These are phyloP conservation scores for Iris macrosiphon DNA, from an alignment of 106 monocot genomes.

Conservation along the genomic window DNA sequence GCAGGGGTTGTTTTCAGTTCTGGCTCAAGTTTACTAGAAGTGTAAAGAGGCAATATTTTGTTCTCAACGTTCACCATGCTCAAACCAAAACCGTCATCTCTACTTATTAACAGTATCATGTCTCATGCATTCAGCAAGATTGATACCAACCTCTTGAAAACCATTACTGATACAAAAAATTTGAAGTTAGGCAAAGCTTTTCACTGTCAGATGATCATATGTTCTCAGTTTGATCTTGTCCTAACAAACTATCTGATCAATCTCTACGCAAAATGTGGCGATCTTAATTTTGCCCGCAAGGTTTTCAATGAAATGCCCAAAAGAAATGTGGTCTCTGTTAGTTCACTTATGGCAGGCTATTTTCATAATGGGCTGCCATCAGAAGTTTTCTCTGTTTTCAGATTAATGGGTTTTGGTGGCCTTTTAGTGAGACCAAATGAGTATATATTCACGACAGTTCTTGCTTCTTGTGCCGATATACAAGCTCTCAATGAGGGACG, in stretches of 20 bases:
- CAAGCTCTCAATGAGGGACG: slow-evolving; percentile 24
- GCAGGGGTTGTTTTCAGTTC: no score
- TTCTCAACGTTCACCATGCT: no score
- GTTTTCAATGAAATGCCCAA: slow-evolving; percentile 45
- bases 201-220: slow-evolving; percentile 34
- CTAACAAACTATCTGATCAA: slow-evolving; percentile 48
- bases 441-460: slow-evolving; percentile 39
- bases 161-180: slow-evolving; percentile 8
- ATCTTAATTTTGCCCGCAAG: slow-evolving; percentile 15
- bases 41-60: no score
- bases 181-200: slow-evolving; percentile 31
- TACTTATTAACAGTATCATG: not conserved
- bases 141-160: slow-evolving; percentile 9
- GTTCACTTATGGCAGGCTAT: slow-evolving; percentile 53
- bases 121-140: slow-evolving; percentile 15
- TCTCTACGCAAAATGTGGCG: slow-evolving; percentile 33
- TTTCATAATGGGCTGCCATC: slow-evolving; percentile 27
- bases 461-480: slow-evolving; percentile 38
- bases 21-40: no score
- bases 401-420: slow-evolving; percentile 7
- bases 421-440: slow-evolving; percentile 26
- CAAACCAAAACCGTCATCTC: no score
- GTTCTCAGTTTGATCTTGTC: slow-evolving; percentile 15
- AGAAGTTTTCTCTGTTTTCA: slow-evolving; percentile 30
- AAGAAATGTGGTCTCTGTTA: slow-evolving; percentile 39